A percentile compares a stretch with the other conserved stretches of the same genome.
phyloP scores from a whole-genome alignment of 2,329 filamentous ascomycete genomes.

The Macrophomina pseudophaseolina region DNA sequence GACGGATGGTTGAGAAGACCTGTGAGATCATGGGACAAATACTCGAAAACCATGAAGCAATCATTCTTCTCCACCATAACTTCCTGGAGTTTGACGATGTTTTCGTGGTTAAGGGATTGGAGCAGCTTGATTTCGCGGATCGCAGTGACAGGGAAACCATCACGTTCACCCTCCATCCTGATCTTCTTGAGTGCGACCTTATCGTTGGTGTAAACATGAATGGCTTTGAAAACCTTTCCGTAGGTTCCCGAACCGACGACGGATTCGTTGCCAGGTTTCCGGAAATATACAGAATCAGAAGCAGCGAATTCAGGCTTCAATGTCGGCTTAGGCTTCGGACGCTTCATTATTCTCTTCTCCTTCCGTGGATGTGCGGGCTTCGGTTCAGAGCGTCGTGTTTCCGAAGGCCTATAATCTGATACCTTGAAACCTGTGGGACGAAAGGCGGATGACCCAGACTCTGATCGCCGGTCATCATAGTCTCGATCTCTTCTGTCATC shows the following conservation, averaged over 20 bases:
- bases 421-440: constrained; percentile 25
- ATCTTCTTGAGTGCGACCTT: constrained; percentile 88
- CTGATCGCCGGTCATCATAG: constrained; percentile 22
- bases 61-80: constrained; percentile 99
- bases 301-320: constrained; percentile 73
- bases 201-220: constrained; percentile 87
- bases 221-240: constrained; percentile 92
- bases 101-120: constrained; percentile 81
- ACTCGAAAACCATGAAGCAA: constrained; percentile 99
- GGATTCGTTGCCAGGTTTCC: constrained; percentile 96
- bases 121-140: constrained; percentile 90
- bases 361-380: constrained; percentile 44
- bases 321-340: constrained; percentile 72
- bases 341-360: constrained; percentile 68
- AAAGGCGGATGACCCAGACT: constrained; percentile 24
- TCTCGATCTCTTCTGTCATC: constrained; percentile 22
- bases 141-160: constrained; percentile 89
- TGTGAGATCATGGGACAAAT: constrained; percentile 93
- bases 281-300: constrained; percentile 90
- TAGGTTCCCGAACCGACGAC: constrained; percentile 96
- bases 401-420: constrained; percentile 30
- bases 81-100: constrained; percentile 82
- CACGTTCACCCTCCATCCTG: constrained; percentile 89
- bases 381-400: constrained; percentile 35
- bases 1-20: constrained; percentile 93